Evolutionary conservation across 305 asterid species (phyloP), one percentile per base, ranked within the genome.

Genomic region (Fraxinus paxiana): DNA sequence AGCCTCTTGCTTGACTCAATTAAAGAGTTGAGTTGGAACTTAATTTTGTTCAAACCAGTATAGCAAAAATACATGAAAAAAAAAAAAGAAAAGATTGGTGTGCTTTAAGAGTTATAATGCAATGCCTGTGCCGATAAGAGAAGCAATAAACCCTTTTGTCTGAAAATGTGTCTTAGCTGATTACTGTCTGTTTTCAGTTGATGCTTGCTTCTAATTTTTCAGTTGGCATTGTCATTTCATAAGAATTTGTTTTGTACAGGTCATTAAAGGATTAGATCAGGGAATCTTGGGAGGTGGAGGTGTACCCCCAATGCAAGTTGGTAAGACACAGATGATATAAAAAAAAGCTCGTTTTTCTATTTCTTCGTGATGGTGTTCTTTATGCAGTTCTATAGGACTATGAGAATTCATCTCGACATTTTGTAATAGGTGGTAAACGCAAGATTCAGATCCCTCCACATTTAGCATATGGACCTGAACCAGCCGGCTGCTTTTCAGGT

Each of bases 401-500:
- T 18, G 5, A 43, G 54, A 30, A 75, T 76, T 75, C 51, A 70
- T 74, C 67, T 71, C 34, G 51, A 56, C 75, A 9, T 77, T 77
- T 51, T 61, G 59, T 71, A 75, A 46, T 80, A 92, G 98, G 98
- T 78, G 98, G 97, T 78, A 94, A 91, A 77, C 90, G 98, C 83
- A 92, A 91, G 87, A 94, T 94, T 80, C 86, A 86, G 72, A 94
- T 94, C 77, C 97, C 98, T 84, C 98, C 98, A 76, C 85, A 87
- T 0, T 85, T 94, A 82, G 98, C 97, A 0, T 94, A 94, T 83
- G 97, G 97, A 12, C 97, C 98, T n/a, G 98, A 94, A 82, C 95
- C 98, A 15, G 97, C 98, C 0, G 98, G 98, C 85, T 94, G 98
- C 78, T 94, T 94, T 86, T 89, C 94, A 85, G 98, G 98, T 93